Conservation (phyloP, 129 eudicot genomes). For the Mikania micrantha region DNA sequence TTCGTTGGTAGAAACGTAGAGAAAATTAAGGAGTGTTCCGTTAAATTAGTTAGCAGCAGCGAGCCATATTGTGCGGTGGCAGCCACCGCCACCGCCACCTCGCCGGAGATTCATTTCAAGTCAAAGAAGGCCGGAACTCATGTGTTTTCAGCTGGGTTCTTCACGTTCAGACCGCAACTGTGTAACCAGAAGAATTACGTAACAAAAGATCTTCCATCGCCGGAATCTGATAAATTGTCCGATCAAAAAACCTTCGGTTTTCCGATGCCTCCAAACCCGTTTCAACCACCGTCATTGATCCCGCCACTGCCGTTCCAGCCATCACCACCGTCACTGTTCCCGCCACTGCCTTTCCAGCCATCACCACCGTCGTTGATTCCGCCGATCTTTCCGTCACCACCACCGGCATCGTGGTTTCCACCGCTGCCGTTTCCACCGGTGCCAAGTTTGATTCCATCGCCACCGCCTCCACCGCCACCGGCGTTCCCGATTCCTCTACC, state of each 20-base stretch:
- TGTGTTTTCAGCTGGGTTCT: conserved; percentile 79
- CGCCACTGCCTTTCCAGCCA: conserved; percentile 18
- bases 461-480: conserved; percentile 13
- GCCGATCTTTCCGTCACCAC: conserved; percentile 31
- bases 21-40: conserved; percentile 49
- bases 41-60: conserved; percentile 56
- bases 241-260: conserved; percentile 26
- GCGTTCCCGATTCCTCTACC: conserved; percentile 33
- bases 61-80: conserved; percentile 67
- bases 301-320: conserved; percentile 23
- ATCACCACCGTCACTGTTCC: conserved; percentile 40
- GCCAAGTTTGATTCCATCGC: conserved; percentile 8
- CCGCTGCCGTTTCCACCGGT: conserved; percentile 9
- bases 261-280: conserved; percentile 36
- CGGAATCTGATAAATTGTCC: conserved; percentile 9
- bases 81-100: conserved; percentile 55
- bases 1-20: conserved; percentile 41
- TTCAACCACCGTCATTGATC: conserved; percentile 32
- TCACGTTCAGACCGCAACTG: conserved; percentile 66
- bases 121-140: conserved; percentile 48
- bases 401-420: conserved; percentile 31
- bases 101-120: conserved; percentile 49
- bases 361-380: conserved; percentile 53
- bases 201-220: conserved; percentile 39
- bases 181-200: conserved; percentile 50